Evolutionary conservation across 352 stramenopile genomes (phyloP).

Genomic region (Globisporangium barbulae): DNA sequence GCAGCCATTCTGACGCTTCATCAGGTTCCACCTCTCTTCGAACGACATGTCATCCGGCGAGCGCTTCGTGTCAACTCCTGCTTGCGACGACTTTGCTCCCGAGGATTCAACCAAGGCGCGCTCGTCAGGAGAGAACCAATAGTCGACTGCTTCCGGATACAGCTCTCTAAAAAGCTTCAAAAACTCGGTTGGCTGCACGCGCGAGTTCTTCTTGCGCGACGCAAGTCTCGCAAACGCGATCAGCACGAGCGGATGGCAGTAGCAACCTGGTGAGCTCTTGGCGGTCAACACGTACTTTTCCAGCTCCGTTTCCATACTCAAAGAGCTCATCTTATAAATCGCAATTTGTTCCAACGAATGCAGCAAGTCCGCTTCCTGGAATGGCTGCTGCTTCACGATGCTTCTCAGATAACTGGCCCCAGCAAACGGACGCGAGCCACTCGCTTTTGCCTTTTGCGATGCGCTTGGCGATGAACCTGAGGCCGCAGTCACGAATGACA

Average conservation of each 20-base stretch:
- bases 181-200: conserved; percentile 29
- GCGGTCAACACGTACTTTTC: conserved; percentile 35
- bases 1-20: conserved; percentile 47
- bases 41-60: conserved; percentile 11
- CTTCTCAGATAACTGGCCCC: conserved; percentile 50
- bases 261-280: conserved; percentile 5
- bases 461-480: neutral
- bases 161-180: conserved; percentile 45
- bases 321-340: conserved; percentile 36
- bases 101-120: conserved; percentile 9
- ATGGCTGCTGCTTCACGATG: conserved; percentile 24
- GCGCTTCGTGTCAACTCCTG: neutral
- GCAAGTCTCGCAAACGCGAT: conserved; percentile 45
- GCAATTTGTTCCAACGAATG: conserved; percentile 47
- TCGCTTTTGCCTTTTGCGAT: conserved; percentile 9
- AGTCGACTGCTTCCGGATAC: conserved; percentile 43
- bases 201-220: conserved; percentile 12
- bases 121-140: conserved; percentile 44
- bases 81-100: neutral
- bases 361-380: conserved; percentile 50
- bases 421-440: conserved; percentile 34
- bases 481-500: conserved; percentile 25
- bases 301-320: conserved; percentile 27
- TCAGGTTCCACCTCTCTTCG: conserved; percentile 55
- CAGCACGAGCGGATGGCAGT: conserved; percentile 54